phyloP scores from a whole-genome alignment of 2,329 filamentous ascomycete genomes.

The Mollisiaceae sp. region DNA sequence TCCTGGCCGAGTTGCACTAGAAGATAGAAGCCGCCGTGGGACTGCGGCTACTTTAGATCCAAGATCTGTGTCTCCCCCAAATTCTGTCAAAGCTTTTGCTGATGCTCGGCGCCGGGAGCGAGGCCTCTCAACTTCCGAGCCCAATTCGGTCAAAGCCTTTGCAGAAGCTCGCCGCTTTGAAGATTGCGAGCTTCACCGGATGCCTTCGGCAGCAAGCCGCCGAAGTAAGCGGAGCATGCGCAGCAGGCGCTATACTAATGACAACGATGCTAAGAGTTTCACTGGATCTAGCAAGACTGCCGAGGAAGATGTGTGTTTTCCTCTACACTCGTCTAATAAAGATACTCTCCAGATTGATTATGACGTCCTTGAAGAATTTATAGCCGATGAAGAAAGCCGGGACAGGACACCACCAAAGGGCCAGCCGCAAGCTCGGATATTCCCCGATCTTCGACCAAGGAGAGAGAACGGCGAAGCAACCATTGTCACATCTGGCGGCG shows the following conservation, averaged over 20 bases:
- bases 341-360: conserved; percentile 87
- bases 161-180: conserved; percentile 82
- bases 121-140: conserved; percentile 61
- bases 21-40: conserved; percentile 53
- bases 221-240: conserved; percentile 59
- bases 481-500: conserved; percentile 56
- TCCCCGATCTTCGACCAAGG: conserved; percentile 41
- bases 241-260: conserved; percentile 63
- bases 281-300: conserved; percentile 71
- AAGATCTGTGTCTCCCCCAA: conserved; percentile 84
- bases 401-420: conserved; percentile 44
- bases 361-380: conserved; percentile 91
- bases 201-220: conserved; percentile 72
- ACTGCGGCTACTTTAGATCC: conserved; percentile 62
- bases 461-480: conserved; percentile 20
- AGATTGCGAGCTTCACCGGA: conserved; percentile 67
- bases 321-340: conserved; percentile 69
- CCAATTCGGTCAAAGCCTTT: conserved; percentile 95
- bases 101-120: conserved; percentile 86
- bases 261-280: conserved; percentile 65
- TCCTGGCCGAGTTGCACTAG: conserved; percentile 37
- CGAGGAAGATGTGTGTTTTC: conserved; percentile 90
- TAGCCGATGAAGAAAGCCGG: conserved; percentile 65
- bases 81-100: conserved; percentile 97
- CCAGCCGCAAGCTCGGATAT: conserved; percentile 40